Conservation (phyloP, 371 early-diverging fungal species). For the Conidiobolus incongruus region DNA sequence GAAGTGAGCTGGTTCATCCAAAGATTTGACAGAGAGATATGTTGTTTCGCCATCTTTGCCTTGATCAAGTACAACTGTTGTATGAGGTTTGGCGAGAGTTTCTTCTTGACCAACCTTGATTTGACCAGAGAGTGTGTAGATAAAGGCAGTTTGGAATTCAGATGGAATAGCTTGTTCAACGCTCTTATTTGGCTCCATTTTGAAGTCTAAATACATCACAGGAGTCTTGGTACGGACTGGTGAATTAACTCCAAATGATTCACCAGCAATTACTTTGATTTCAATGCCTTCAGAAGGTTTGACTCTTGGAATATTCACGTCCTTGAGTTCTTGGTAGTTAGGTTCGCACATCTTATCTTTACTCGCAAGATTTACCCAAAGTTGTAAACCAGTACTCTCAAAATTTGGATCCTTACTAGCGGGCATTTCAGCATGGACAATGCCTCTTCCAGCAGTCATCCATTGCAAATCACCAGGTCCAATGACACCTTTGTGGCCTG, state of each 20-base stretch:
- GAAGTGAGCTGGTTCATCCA: not conserved
- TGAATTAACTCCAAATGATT: constrained; percentile 29
- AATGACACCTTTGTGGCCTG: not conserved
- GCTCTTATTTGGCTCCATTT: too few relatives aligned
- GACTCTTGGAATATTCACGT: too few relatives aligned
- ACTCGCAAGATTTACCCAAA: constrained; percentile 42
- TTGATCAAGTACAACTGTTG: constrained; percentile 9
- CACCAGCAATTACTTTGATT: too few relatives aligned
- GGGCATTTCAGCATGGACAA: constrained; percentile 46
- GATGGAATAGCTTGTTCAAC: too few relatives aligned
- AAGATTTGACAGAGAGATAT: too few relatives aligned
- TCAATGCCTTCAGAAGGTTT: too few relatives aligned
- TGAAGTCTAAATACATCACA: constrained; percentile 45
- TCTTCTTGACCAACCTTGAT: too few relatives aligned
- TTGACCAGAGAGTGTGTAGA: too few relatives aligned
- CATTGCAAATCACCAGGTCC: constrained; percentile 19
- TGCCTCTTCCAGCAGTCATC: constrained; percentile 40
- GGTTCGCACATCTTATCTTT: constrained; percentile 41
- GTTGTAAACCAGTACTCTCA: constrained; percentile 27
- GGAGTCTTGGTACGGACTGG: constrained; percentile 38
- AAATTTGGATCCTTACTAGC: constrained; percentile 10
- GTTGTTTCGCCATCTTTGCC: not conserved
- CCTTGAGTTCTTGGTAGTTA: too few relatives aligned
- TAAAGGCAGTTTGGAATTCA: too few relatives aligned
- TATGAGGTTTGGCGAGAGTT: constrained; percentile 23